Base-by-base conservation (phyloP, 129 eudicot species). In the Pseudognaphalium luteoalbum region DNA sequence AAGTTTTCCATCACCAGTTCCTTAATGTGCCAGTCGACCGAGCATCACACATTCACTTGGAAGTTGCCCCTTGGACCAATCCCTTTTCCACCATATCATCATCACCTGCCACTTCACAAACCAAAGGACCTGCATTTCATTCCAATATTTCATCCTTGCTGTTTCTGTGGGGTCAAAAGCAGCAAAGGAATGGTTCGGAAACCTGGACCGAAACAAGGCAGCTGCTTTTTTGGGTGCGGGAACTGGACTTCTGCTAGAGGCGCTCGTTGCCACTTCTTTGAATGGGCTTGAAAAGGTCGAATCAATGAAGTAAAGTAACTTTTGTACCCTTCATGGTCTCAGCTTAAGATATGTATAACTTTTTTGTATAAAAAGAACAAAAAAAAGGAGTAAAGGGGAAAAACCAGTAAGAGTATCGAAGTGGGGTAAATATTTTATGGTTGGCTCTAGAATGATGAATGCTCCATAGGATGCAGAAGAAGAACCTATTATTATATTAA, bases 121-220 rank as follows among this genome's bases (percentile, higher is more conserved):
- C 73, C 77, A 72, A 84, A 81, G 81, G 77, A 77, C 30, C 56
- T 70, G 12, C 85, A 44, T 32, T 33, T 61, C 39, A 66, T 85
- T 11, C 81, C 83, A 15, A 11, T 76, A 8, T 73, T 74, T 51
- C 87, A 78, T 52, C 89, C 86, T 28, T 79, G 66, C 35, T 93
- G 98, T 74, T 83, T 67, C 77, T 93, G 98, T 72, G 97, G 98
- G 69, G 91, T 88, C 37, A 87, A 64, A 67, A 90, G 97, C 85
- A 80, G 91, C 83, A 88, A 88, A 85, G 86, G 88, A 35, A 83
- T 86, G 85, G 64, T 88, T 32, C 81, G 86, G 4, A 88, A 87
- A 82, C 98, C 98, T 0, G 98, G 98, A 17, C 96, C 96, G 16
- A 86, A 83, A 68, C 95, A 90, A 76, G 98, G 97, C 8, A 88